These are phyloP conservation scores for Naganishia sp. DNA, from an alignment of 1,284 basidiomycete species.

Conservation along the genomic window DNA sequence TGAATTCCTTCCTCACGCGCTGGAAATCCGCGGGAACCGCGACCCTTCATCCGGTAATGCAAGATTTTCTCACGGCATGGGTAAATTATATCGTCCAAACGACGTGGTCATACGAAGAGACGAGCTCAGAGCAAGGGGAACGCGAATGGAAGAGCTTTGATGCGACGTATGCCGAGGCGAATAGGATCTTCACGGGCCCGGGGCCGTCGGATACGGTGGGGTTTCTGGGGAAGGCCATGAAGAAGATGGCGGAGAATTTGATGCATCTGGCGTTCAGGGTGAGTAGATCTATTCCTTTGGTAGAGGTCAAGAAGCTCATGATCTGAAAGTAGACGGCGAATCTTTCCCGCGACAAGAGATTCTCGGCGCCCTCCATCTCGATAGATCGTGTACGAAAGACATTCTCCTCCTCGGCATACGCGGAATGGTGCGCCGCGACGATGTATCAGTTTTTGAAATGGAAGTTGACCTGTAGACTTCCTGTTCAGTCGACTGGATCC, in stretches of 20 bases:
- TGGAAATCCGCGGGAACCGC: slow-evolving; percentile 2
- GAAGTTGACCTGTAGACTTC: too few species aligned
- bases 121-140: slow-evolving; percentile 27
- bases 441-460: not conserved
- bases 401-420: slow-evolving; percentile 27
- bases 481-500: slow-evolving; percentile 11
- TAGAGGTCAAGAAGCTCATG: not conserved
- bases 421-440: slow-evolving; percentile 19
- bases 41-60: not conserved
- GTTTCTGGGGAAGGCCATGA: slow-evolving; percentile 28
- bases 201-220: slow-evolving; percentile 15
- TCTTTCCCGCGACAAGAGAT: slow-evolving; percentile 29
- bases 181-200: slow-evolving; percentile 23
- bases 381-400: slow-evolving; percentile 29
- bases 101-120: slow-evolving; percentile 13
- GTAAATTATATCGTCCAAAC: slow-evolving; percentile 14
- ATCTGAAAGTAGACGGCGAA: slow-evolving; percentile 16
- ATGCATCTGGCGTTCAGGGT: slow-evolving; percentile 34
- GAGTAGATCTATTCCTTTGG: not conserved
- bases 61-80: slow-evolving; percentile 2
- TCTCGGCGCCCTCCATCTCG: slow-evolving; percentile 23
- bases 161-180: slow-evolving; percentile 30
- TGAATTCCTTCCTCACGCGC: not conserved
- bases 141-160: slow-evolving; percentile 33
- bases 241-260: slow-evolving; percentile 34